phyloP scores from a whole-genome alignment of 1,284 basidiomycete species.

The Malassezia japonica region DNA sequence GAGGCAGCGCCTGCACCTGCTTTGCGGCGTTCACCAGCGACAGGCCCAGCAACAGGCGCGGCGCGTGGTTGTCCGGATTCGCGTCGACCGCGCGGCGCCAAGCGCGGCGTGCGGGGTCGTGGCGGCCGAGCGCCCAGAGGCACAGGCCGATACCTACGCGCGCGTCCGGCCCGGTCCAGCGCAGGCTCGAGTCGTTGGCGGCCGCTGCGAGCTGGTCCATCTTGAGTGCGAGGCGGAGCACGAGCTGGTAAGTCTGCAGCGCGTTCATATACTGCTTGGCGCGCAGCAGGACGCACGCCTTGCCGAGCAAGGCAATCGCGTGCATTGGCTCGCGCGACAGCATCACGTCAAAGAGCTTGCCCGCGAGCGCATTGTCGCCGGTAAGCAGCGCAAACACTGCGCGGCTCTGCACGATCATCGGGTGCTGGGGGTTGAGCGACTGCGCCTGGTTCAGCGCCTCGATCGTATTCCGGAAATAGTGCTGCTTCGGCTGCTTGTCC shows the following conservation, averaged over 20 bases:
- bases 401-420: conserved; percentile 25
- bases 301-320: conserved; percentile 38
- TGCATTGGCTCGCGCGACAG: conserved; percentile 26
- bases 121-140: conserved; percentile 36
- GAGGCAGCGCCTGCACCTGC: conserved; percentile 24
- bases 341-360: conserved; percentile 25
- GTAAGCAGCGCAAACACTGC: conserved; percentile 25
- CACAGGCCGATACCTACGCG: conserved; percentile 45
- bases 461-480: conserved; percentile 22
- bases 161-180: conserved; percentile 39
- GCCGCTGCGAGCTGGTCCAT: conserved; percentile 24
- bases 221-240: conserved; percentile 27
- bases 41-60: conserved; percentile 40
- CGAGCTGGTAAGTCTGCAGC: conserved; percentile 40
- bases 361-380: conserved; percentile 29
- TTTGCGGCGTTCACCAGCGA: conserved; percentile 36
- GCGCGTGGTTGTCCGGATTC: conserved; percentile 23
- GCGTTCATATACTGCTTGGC: conserved; percentile 31
- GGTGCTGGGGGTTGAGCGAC: conserved; percentile 24
- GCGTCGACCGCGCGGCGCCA: conserved; percentile 39
- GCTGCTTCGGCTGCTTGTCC: conserved; percentile 23
- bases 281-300: conserved; percentile 38
- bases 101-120: conserved; percentile 37
- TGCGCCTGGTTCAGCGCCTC: conserved; percentile 20
- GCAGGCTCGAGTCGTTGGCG: conserved; percentile 17